phyloP scores from a whole-genome alignment of 352 stramenopile genomes.

The Phytophthora multivora region DNA sequence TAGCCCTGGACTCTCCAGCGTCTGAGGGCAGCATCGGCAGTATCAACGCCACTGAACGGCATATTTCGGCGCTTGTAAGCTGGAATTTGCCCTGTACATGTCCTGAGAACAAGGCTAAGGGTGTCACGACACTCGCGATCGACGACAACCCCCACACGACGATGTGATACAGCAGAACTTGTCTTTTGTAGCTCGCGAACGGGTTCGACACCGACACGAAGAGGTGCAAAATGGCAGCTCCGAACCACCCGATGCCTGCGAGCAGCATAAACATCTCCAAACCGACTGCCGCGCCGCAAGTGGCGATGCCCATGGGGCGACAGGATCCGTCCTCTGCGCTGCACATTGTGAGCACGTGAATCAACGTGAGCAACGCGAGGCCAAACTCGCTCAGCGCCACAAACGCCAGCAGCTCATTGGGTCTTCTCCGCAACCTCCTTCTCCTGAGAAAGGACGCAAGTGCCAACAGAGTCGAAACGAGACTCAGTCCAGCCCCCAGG shows the following conservation, averaged over 20 bases:
- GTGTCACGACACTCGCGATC: constrained; percentile 43
- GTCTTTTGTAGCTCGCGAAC: constrained; percentile 73
- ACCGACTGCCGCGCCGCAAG: constrained; percentile 42
- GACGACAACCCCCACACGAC: constrained; percentile 58
- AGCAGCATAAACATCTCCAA: constrained; percentile 70
- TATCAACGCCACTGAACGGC: constrained; percentile 48
- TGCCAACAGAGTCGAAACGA: constrained; percentile 54
- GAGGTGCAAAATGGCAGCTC: constrained; percentile 68
- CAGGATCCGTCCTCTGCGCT: constrained; percentile 37
- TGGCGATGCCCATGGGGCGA: constrained; percentile 37
- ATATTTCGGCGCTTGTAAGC: constrained; percentile 56
- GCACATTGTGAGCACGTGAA: constrained; percentile 55
- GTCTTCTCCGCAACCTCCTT: constrained; percentile 41
- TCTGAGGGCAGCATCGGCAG: constrained; percentile 54
- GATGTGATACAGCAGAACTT: constrained; percentile 61
- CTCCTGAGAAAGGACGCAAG: constrained; percentile 57
- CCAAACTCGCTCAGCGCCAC: constrained; percentile 67
- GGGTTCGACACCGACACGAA: constrained; percentile 80
- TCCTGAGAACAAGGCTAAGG: constrained; percentile 48
- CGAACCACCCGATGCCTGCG: constrained; percentile 70
- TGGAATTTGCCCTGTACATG: constrained; percentile 40
- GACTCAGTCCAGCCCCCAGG: constrained; percentile 53
- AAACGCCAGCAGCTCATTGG: constrained; percentile 73
- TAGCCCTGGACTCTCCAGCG: constrained; percentile 12
- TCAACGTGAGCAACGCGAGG: constrained; percentile 48